Percentiles rank a stretch among this genome's conserved stretches.
These are phyloP conservation scores for Eremochloa ophiuroides DNA, from an alignment of 176 grass and related monocot genomes.

Conservation along the genomic window DNA sequence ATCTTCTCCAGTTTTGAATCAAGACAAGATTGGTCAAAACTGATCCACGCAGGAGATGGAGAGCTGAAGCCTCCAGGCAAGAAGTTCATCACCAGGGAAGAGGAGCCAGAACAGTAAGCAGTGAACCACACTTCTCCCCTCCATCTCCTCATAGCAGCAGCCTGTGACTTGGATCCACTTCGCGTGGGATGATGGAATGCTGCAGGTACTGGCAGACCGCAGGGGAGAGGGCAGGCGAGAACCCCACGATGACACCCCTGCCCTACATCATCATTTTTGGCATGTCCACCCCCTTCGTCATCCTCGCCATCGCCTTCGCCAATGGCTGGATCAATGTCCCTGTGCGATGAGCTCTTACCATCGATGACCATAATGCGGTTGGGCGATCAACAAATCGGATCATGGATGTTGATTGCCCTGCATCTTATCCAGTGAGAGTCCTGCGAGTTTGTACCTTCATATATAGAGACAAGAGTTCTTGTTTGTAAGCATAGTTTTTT, in stretches of 20 bases:
- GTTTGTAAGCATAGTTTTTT: too few relatives aligned
- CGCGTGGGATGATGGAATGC: slow-evolving; percentile 17
- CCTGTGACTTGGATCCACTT: slow-evolving; percentile 1
- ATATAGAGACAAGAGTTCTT: not conserved
- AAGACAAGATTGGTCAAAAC: not conserved
- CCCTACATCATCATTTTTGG: slow-evolving; percentile 97
- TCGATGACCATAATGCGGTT: not conserved
- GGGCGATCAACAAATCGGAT: not conserved
- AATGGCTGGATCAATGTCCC: slow-evolving; percentile 90
- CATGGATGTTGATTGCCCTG: not conserved
- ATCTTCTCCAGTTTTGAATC: not conserved
- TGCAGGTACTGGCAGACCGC: slow-evolving; percentile 82
- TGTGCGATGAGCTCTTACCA: too few relatives aligned
- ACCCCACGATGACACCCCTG: slow-evolving; percentile 86
- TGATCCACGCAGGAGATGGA: slow-evolving; percentile 55
- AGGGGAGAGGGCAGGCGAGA: slow-evolving; percentile 91
- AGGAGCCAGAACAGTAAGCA: slow-evolving; percentile 88
- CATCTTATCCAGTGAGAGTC: not conserved
- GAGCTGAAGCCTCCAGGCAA: slow-evolving; percentile 62
- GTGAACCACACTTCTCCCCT: not conserved
- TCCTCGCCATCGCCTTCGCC: slow-evolving; percentile 90
- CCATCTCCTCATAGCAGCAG: not conserved
- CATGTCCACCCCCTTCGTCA: slow-evolving; percentile 88
- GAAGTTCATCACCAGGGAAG: slow-evolving; percentile 95
- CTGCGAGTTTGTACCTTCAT: slow-evolving; percentile 18